Base-by-base conservation (phyloP, 768 basidiomycete species). In the Boletus huronensis region DNA sequence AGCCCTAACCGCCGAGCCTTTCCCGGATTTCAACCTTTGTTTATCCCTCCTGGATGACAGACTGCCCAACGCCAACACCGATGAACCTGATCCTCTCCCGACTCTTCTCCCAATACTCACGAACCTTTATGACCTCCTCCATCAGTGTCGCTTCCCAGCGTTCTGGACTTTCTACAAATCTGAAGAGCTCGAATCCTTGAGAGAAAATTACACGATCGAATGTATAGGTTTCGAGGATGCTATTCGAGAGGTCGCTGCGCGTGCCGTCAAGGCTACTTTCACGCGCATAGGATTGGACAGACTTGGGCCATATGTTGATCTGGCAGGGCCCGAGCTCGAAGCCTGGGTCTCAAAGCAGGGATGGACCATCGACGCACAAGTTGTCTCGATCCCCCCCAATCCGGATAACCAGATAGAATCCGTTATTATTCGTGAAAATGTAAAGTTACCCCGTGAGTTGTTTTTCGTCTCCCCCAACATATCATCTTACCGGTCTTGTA, bases 11-110 rank as follows among this genome's bases (percentile, higher is more conserved):
- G 83, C 90, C 2, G 79, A 87, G 46, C 92, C 93, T 32, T 80
- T 87, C 42, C 90, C 95, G 53, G 96, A 99, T 69, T 99, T 96
- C 76, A 88, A 90, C 64, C 88, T 98, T 59, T 95, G 90, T 64
- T 82, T 96, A 61, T 90, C 95, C 45, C 81, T 99, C n/a, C 77
- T 95, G 36, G 90, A 93, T 55, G 92, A 93, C 60, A 82, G 85
- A 44, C 70, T 79, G 17, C 65, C 72, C 47, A 82, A 71, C 54
- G 54, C 78, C 40, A 79, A 77, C 60, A 73, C 83, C 11, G 90
- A 92, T 62, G 90, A 93, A 64, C 87, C 88, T 26, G 90, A 93
- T 77, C 91, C 90, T 48, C 78, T 92, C 25, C 84, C 88, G 19
- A 54, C 76, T 43, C 77, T 90, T 57, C 79, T 93, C 32, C 85